Conservation (phyloP, 148 eudicot genomes). For the Oxyria digyna region DNA sequence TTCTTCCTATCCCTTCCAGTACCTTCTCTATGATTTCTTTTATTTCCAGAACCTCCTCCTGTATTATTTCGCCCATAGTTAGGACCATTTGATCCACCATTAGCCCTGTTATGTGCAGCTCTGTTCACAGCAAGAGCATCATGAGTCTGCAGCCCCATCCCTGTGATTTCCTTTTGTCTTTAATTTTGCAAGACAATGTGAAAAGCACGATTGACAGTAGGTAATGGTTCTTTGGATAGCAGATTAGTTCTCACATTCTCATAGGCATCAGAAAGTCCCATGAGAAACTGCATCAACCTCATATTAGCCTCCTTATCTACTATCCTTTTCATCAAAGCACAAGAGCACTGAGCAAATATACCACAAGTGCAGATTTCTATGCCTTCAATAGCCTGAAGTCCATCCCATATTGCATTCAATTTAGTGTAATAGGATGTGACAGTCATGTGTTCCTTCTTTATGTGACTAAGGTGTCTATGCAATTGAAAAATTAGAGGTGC, state of each 20-base stretch:
- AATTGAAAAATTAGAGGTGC: too few species aligned
- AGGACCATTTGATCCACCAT: too few species aligned
- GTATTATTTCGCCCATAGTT: not conserved
- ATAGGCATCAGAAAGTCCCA: not conserved
- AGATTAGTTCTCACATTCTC: not conserved
- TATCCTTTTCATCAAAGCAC: not conserved
- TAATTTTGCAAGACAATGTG: not conserved
- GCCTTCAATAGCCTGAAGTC: not conserved
- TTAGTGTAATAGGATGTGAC: not conserved
- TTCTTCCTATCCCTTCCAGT: not conserved
- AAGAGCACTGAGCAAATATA: not conserved
- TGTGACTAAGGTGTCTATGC: slow-evolving; percentile 3
- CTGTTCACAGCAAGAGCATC: not conserved
- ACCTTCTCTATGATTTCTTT: not conserved
- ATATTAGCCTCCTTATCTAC: not conserved
- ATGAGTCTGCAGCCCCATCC: not conserved
- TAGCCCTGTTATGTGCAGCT: not conserved
- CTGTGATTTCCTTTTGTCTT: not conserved
- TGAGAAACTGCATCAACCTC: too few species aligned
- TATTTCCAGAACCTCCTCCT: not conserved
- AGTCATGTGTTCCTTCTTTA: not conserved
- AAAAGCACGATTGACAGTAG: not conserved
- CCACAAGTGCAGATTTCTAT: not conserved
- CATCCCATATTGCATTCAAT: not conserved
- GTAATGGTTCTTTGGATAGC: not conserved